phyloP scores from a whole-genome alignment of 2,329 filamentous ascomycete species.

The Phaeoacremonium minimum region DNA sequence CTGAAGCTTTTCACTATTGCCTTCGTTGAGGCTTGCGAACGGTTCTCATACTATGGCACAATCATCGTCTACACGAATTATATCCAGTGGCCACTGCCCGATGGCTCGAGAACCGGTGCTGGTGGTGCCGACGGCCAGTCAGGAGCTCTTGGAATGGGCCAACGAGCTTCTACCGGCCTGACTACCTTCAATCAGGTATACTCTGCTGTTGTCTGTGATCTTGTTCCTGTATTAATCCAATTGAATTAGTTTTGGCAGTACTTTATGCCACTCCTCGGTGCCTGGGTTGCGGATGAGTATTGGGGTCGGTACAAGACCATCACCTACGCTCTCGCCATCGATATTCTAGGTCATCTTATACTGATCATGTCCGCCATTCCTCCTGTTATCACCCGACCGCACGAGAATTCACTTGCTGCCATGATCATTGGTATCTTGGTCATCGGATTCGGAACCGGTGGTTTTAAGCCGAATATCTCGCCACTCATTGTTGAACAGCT shows the following conservation, averaged over 20 bases:
- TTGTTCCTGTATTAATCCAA: too few relatives aligned
- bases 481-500: constrained; percentile 65
- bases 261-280: constrained; percentile 37
- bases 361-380: constrained; percentile 59
- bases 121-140: constrained; percentile 30
- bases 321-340: constrained; percentile 53
- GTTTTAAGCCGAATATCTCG: constrained; percentile 72
- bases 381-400: constrained; percentile 47
- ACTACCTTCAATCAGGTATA: constrained; percentile 38
- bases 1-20: constrained; percentile 58
- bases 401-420: constrained; percentile 38
- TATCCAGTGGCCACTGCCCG: constrained; percentile 53
- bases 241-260: constrained; percentile 12
- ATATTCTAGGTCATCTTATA: constrained; percentile 62
- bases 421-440: constrained; percentile 6
- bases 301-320: constrained; percentile 69
- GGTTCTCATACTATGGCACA: constrained; percentile 69
- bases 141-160: constrained; percentile 49
- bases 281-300: constrained; percentile 48
- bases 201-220: constrained; percentile 56
- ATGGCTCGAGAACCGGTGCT: constrained; percentile 50
- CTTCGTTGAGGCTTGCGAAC: constrained; percentile 66
- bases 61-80: constrained; percentile 61
- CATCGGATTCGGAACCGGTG: constrained; percentile 61
- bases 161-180: constrained; percentile 20